Conservation (phyloP, 305 asterid genomes). For the Fraxinus greggii region DNA sequence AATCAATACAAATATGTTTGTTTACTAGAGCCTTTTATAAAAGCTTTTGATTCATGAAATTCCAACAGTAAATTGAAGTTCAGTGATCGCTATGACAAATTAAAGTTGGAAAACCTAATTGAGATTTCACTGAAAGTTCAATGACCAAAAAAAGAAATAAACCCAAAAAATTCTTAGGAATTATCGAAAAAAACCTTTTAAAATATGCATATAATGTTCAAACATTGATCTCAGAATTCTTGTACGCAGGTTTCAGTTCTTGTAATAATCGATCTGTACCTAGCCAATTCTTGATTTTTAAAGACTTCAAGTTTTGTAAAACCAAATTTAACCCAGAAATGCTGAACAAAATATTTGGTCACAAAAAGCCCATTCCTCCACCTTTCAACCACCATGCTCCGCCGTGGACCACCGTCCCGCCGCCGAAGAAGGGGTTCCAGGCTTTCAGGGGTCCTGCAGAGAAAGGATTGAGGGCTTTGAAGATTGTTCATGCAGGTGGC, state of each 20-base stretch:
- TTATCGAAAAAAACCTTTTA: conserved; percentile 5
- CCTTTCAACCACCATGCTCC: background rate
- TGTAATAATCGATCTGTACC: conserved; percentile 18
- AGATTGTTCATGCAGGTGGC: conserved; percentile 69
- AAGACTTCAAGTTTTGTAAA: background rate
- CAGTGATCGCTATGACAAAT: background rate
- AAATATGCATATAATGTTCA: background rate
- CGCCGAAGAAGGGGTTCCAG: conserved; percentile 11
- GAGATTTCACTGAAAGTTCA: background rate
- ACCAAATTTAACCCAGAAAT: conserved; percentile 10
- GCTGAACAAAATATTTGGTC: conserved; percentile 38
- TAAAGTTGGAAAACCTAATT: background rate
- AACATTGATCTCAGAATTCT: background rate
- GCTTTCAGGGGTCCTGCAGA: conserved; percentile 29
- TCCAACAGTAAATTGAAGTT: background rate
- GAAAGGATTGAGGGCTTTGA: conserved; percentile 37
- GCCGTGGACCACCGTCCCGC: background rate
- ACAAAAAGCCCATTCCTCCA: conserved; percentile 16
- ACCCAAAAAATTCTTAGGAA: background rate
- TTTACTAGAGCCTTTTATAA: too few relatives aligned
- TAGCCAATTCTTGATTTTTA: background rate
- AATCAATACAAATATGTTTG: too few relatives aligned
- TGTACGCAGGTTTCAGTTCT: background rate
- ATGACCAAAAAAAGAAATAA: background rate
- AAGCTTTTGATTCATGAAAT: too few relatives aligned